A percentile compares a stretch with the other conserved stretches of the same genome.
Conservation (phyloP, 306 rosid genomes). For the Cucumis hystrix region DNA sequence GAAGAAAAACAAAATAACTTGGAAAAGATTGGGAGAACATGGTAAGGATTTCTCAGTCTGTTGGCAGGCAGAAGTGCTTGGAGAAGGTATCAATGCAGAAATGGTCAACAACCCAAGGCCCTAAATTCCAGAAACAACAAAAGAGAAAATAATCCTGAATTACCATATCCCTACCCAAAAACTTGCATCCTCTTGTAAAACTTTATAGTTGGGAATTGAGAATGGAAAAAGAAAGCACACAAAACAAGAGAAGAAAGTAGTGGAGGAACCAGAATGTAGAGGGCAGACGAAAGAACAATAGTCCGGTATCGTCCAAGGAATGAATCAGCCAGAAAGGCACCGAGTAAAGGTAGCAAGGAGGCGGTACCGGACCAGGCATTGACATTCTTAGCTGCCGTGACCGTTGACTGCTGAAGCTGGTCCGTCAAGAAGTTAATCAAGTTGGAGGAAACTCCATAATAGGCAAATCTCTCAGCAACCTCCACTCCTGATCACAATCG, state of each 20-base stretch:
- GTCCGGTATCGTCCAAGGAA: conserved; percentile 34
- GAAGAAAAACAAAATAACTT: conserved; percentile 40
- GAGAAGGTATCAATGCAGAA: conserved; percentile 36
- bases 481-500: conserved; percentile 19
- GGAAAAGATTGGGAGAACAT: conserved; percentile 20
- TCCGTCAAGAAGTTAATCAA: conserved; percentile 26
- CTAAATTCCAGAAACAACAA: conserved; percentile 13
- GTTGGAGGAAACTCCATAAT: conserved; percentile 22
- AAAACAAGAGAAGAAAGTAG: background rate
- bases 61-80: conserved; percentile 17
- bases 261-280: conserved; percentile 26
- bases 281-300: conserved; percentile 14
- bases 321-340: conserved; percentile 30
- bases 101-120: conserved; percentile 49
- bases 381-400: conserved; percentile 20
- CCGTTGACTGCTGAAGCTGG: conserved; percentile 29
- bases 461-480: conserved; percentile 38
- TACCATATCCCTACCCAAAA: background rate
- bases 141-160: background rate
- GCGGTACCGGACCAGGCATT: conserved; percentile 29
- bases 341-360: conserved; percentile 24
- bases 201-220: background rate
- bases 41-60: background rate
- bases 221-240: background rate
- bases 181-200: background rate